Base-by-base conservation (phyloP, 331 rosid genomes). In the Stylosanthes scabra region DNA sequence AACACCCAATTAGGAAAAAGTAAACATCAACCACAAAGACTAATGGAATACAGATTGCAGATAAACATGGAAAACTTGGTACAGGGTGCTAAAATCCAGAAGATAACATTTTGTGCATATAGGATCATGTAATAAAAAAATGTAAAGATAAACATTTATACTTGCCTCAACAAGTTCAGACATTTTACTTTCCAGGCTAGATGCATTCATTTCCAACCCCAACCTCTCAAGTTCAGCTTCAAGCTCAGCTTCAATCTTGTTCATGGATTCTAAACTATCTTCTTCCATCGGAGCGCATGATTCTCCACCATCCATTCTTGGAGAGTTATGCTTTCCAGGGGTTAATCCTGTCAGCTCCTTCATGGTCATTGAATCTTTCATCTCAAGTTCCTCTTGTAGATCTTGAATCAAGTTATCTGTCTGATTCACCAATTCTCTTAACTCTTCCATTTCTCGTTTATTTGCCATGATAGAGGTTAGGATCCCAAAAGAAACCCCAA, bases 191-290 rank as follows among this genome's bases (percentile, higher is more conserved):
- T 78, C 84, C 46, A 82, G 66, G 80, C 75, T 82, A 59, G 81
- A 72, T 15, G 80, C 71, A 81, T 82, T 86, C 83, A 89, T 78
- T 80, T 83, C 85, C 75, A 94, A 64, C 52, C 93, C 97, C 84
- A 94, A 67, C 72, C 93, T 88, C 90, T 86, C 97, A 14, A 94
- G 93, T 85, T 94, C 98, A 20, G 95, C 97, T 88, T 94, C 97
- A 77, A 94, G 99, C 82, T 94, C 98, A 8, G 97, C 97, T 76
- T 94, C 98, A 68, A 94, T 94, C 86, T 90, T 86, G 77, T 89
- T 86, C 71, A 94, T 82, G 15, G 85, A 77, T 40, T 85, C 93
- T 25, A 90, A 85, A 83, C 84, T 79, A 68, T 84, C 82, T 58
- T 78, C 93, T 71, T 81, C 86, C 66, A 86, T 89, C 71, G 61